These are phyloP conservation scores for Saccharomycopsis synnaedendra DNA, from an alignment of 805 yeast species.

Conservation along the genomic window DNA sequence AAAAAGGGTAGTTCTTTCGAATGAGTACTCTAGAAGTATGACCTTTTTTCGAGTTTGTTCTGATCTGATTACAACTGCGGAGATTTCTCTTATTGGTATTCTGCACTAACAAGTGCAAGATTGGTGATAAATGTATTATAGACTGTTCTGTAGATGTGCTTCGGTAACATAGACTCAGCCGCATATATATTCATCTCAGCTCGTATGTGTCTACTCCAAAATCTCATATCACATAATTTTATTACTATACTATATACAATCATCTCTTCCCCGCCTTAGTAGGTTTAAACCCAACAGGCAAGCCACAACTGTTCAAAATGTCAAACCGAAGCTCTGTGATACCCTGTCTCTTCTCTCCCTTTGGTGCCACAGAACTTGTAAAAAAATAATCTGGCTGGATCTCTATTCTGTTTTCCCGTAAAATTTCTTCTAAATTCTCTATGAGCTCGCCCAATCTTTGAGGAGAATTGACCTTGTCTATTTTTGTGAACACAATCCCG, in stretches of 20 bases:
- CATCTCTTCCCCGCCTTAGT: conserved; percentile 5
- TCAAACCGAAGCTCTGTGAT: conserved; percentile 12
- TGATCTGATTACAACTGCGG: too few relatives aligned
- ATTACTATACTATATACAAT: background rate
- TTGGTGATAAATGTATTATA: too few relatives aligned
- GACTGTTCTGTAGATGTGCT: too few relatives aligned
- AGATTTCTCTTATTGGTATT: too few relatives aligned
- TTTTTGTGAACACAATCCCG: conserved; percentile 68
- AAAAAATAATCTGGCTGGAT: conserved; percentile 14
- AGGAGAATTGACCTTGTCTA: conserved; percentile 38
- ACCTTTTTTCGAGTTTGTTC: too few relatives aligned
- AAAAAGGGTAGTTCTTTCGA: too few relatives aligned
- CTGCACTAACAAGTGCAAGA: too few relatives aligned
- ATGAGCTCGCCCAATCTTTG: conserved; percentile 20
- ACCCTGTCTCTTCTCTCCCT: conserved; percentile 8
- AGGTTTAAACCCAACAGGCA: conserved; percentile 4
- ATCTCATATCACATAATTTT: background rate
- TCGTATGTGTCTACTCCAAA: background rate
- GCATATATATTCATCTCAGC: too few relatives aligned
- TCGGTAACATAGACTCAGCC: too few relatives aligned
- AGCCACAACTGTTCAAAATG: conserved; percentile 12
- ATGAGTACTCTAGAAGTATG: too few relatives aligned
- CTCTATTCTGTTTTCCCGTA: conserved; percentile 24
- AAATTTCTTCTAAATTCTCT: conserved; percentile 27
- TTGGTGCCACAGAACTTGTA: conserved; percentile 2